Evolutionary conservation across 2,329 filamentous ascomycete genomes (phyloP).

Genomic region (Colletotrichum phormii): DNA sequence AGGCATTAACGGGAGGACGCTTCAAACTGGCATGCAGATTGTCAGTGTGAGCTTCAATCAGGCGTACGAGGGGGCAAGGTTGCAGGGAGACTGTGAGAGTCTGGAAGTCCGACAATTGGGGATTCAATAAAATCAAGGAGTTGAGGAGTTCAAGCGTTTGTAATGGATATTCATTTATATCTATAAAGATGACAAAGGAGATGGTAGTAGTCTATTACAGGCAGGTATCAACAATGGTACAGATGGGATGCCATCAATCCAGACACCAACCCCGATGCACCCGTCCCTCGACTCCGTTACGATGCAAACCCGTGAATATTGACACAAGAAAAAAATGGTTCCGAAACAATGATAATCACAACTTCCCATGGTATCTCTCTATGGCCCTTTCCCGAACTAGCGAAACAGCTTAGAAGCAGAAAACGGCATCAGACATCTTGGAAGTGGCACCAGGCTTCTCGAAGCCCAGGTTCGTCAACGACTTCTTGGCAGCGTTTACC

Average conservation of each 20-base stretch:
- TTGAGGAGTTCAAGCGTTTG: background rate
- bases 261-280: conserved; percentile 27
- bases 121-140: too few species aligned
- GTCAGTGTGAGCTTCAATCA: too few species aligned
- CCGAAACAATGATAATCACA: background rate
- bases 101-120: too few species aligned
- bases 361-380: background rate
- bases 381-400: background rate
- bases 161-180: background rate
- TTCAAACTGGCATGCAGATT: too few species aligned
- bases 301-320: conserved; percentile 22
- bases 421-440: conserved; percentile 67
- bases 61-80: too few species aligned
- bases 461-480: conserved; percentile 61
- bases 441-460: conserved; percentile 59
- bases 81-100: too few species aligned
- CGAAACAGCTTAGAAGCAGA: conserved; percentile 57
- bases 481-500: conserved; percentile 67
- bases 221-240: conserved; percentile 31
- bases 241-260: conserved; percentile 20
- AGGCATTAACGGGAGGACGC: too few species aligned
- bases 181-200: conserved; percentile 7
- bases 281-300: conserved; percentile 20
- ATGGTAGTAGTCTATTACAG: conserved; percentile 25
- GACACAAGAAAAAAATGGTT: background rate